phyloP scores from a whole-genome alignment of 1,284 basidiomycete genomes.

The Marasmius oreades region DNA sequence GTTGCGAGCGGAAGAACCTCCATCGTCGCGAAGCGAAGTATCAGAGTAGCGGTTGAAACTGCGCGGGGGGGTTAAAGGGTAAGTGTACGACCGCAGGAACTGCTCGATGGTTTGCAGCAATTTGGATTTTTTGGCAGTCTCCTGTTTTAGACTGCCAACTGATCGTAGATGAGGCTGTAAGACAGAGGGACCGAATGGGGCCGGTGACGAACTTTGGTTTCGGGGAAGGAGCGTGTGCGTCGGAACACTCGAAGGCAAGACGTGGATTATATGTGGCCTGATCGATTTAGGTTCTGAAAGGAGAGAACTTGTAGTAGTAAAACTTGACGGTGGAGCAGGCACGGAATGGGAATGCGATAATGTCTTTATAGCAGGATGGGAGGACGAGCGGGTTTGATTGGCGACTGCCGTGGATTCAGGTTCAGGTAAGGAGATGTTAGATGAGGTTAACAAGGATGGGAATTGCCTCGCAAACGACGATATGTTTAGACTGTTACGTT shows the following conservation, averaged over 20 bases:
- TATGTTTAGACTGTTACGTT: neutral
- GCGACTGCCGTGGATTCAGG: neutral
- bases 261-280: neutral
- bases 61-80: neutral
- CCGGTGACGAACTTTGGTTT: neutral
- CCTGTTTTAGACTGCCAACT: neutral
- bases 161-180: neutral
- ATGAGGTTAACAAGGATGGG: neutral
- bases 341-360: neutral
- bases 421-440: neutral
- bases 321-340: neutral
- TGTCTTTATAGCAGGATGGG: neutral
- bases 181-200: neutral
- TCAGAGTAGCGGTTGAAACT: neutral
- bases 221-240: neutral
- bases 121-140: constrained; percentile 1
- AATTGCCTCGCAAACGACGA: neutral
- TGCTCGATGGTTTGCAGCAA: constrained; percentile 8
- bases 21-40: neutral
- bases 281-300: neutral
- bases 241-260: neutral
- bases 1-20: neutral
- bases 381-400: neutral
- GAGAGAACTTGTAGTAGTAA: too few species aligned
- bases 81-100: constrained; percentile 5